Percentiles rank a stretch among this genome's conserved stretches.
These are phyloP conservation scores for Penicillium sp. DNA, from an alignment of 2,329 filamentous ascomycete genomes.

Conservation along the genomic window DNA sequence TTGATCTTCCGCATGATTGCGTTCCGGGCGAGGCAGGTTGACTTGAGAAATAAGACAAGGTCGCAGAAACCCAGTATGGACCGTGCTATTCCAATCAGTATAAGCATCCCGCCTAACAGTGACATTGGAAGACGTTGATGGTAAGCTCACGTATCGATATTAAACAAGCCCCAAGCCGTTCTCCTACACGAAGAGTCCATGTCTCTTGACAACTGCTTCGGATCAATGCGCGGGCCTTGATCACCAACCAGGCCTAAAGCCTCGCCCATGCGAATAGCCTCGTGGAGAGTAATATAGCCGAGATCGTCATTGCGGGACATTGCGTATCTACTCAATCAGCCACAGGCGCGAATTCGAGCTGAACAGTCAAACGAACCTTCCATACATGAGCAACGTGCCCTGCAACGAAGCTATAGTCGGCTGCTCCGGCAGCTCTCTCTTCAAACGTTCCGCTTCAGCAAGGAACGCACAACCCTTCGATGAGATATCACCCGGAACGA, in stretches of 20 bases:
- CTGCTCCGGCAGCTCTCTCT: constrained; percentile 19
- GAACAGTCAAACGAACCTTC: constrained; percentile 26
- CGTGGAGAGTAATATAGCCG: constrained; percentile 39
- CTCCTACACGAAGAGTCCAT: constrained; percentile 31
- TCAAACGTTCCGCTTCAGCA: constrained; percentile 36
- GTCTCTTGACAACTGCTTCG: constrained; percentile 26
- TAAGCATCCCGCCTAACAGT: neutral
- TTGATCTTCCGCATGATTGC: constrained; percentile 17
- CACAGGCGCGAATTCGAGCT: neutral
- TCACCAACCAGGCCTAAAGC: constrained; percentile 32
- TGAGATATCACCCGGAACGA: constrained; percentile 35
- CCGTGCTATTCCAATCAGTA: constrained; percentile 22
- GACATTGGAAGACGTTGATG: neutral
- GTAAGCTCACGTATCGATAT: constrained; percentile 38
- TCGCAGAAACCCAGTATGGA: constrained; percentile 37
- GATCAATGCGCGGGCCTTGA: constrained; percentile 19
- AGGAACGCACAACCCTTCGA: constrained; percentile 39
- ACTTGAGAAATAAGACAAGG: constrained; percentile 36
- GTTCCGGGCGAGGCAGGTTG: constrained; percentile 25
- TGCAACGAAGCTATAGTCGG: constrained; percentile 33
- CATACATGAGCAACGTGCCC: constrained; percentile 37
- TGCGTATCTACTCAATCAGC: constrained; percentile 29
- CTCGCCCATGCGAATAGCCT: constrained; percentile 35
- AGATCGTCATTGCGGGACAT: constrained; percentile 37
- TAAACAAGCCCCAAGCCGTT: constrained; percentile 40